These are phyloP conservation scores for Ophiobolus disseminans DNA, from an alignment of 2,329 filamentous ascomycete genomes.

Conservation along the genomic window DNA sequence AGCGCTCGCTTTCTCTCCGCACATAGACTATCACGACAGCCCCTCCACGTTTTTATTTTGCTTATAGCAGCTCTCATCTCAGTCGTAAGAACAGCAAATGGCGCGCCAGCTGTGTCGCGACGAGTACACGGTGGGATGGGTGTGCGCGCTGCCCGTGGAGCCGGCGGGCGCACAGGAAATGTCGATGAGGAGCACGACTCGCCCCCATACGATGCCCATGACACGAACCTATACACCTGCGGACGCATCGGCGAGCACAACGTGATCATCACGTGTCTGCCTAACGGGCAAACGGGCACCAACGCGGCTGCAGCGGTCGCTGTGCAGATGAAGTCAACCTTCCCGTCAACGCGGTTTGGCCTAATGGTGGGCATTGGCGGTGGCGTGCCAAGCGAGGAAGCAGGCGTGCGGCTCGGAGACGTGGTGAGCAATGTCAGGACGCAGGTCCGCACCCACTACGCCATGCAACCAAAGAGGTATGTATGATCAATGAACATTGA, in stretches of 20 bases:
- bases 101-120: conserved; percentile 2
- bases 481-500: too few relatives aligned
- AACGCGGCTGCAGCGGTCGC: conserved; percentile 38
- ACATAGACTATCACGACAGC: too few relatives aligned
- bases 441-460: too few relatives aligned
- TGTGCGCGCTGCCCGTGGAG: conserved; percentile 44
- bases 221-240: conserved; percentile 26
- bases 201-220: conserved; percentile 20
- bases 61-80: too few relatives aligned
- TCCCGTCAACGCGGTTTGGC: conserved; percentile 41
- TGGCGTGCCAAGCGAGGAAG: conserved; percentile 12
- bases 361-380: conserved; percentile 54
- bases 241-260: conserved; percentile 38
- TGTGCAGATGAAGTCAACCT: conserved; percentile 33
- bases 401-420: conserved; percentile 7
- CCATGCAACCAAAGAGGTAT: too few relatives aligned
- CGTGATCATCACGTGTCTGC: conserved; percentile 43
- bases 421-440: conserved; percentile 3
- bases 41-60: too few relatives aligned
- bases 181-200: conserved; percentile 22
- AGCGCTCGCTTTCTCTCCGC: too few relatives aligned
- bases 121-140: conserved; percentile 42
- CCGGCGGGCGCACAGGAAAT: conserved; percentile 18
- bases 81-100: not conserved
- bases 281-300: conserved; percentile 39